These are phyloP conservation scores for Kitagawia praeruptora DNA, from an alignment of 129 eudicot genomes.

Conservation along the genomic window DNA sequence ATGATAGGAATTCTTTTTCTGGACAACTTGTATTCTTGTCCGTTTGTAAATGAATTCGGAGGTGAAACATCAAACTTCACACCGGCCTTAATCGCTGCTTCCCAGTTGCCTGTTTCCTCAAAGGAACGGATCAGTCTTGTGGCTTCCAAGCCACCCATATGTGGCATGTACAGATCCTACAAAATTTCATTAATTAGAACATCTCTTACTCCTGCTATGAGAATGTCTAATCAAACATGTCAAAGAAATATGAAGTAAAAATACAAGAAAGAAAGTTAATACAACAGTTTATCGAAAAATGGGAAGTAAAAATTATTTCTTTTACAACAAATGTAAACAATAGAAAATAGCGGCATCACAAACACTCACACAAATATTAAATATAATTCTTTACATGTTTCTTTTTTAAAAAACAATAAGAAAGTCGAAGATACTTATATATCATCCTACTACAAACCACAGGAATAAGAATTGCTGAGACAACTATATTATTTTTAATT, in stretches of 20 bases:
- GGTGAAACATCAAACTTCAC: slow-evolving; percentile 37
- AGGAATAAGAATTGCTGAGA: background rate
- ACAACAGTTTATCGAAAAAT: background rate
- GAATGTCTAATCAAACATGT: background rate
- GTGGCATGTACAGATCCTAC: slow-evolving; percentile 98
- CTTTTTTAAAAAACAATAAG: background rate
- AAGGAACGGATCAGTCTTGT: slow-evolving; percentile 78
- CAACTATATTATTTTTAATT: background rate
- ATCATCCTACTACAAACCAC: background rate
- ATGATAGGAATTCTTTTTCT: slow-evolving; percentile 49
- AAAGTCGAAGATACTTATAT: background rate
- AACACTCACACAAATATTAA: background rate
- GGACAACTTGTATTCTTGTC: slow-evolving; percentile 13
- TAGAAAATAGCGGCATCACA: background rate
- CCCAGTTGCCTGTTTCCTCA: slow-evolving; percentile 87
- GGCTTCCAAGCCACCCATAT: slow-evolving; percentile 92
- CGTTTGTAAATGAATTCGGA: slow-evolving; percentile 16
- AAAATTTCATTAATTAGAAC: slow-evolving; percentile 8
- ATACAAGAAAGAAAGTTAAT: background rate
- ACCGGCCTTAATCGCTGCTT: slow-evolving; percentile 75
- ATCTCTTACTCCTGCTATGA: background rate
- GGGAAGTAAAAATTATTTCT: background rate
- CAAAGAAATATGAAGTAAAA: background rate
- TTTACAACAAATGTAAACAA: background rate
- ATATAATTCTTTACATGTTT: background rate